Base-by-base conservation (phyloP, 2,329 filamentous ascomycete species). In the Hymenoscyphus infarciens region DNA sequence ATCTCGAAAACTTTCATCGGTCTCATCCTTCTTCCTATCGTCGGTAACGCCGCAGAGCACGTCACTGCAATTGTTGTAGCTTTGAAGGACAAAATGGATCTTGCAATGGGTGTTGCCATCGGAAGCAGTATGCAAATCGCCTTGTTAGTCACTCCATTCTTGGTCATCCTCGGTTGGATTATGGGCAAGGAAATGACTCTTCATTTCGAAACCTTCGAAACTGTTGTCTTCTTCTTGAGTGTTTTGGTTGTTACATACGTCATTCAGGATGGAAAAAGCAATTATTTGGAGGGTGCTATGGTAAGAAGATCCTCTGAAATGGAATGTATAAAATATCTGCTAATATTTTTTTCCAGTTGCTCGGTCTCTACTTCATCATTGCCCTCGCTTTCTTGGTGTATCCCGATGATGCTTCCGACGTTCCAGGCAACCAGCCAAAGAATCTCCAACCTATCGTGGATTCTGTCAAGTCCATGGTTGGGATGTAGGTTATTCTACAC, bases 91-190 rank as follows among this genome's bases (percentile, higher is more conserved):
- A 93, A 89, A 79, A 89, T 89, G 86, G 84, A 88, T 70, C 77
- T 88, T 59, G 87, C 90, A 33, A 90, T 94, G 79, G 88, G 89
- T 52, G 90, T 94, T 58, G 90, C 90, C 31, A 90, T 94, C 71
- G 90, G 90, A 55, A 91, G 88, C 63, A 91, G 88, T 74, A 87
- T 94, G 74, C 90, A 94, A 76, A 94, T 94, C 70, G 90, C 90
- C 25, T 81, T 94, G 55, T 86, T 92, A 54, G 90, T 94, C 56
- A 93, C 90, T 1, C 90, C 90, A 0, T 88, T 90, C 76, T 80
- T 94, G 60, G 90, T 94, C 60, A 86, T 94, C 67, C 81, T 93
- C 42, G 90, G 90, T 64, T 94, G 90, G 90, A 83, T 86, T 64
- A 87, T 89, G 68, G 82, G 82, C 60, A 79, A 85, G 66, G 79